Base-by-base conservation (phyloP, 768 basidiomycete species). In the Leccinum rimulosum region DNA sequence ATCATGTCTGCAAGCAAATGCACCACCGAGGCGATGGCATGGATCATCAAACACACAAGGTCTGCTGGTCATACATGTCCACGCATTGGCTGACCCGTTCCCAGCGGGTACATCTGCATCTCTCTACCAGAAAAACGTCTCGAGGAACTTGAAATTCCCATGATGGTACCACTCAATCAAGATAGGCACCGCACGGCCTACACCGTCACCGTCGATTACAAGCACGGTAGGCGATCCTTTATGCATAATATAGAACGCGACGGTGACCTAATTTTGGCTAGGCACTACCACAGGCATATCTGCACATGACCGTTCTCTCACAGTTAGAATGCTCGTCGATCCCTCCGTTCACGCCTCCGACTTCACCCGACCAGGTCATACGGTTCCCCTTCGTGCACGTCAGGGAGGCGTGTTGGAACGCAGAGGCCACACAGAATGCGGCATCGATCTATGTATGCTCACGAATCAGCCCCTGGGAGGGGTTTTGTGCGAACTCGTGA, bases 31-130 rank as follows among this genome's bases (percentile, higher is more conserved):
- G 92, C 95, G 70, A 98, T 99, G 97, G 96, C 97, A 1, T 99
- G 93, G 93, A 90, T 99, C 84, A 95, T 99, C 72, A 89, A 90
- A 69, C 88, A 95, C 72, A 93, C 94, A 0, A 97, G 94, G 96
- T 95, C 54, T 59, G 84, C 73, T 15, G 25, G 31, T 40, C 30
- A 6, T 14, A 8, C n/a, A 12, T 47, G 12, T 47, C 31, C 15
- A 19, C 47, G 17, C 35, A 25, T 55, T 10, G 36, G 51, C 59
- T 66, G 62, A 70, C 56, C 50, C 57, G 31, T 33, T 47, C 59
- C 36, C 68, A 98, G 97, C 69, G 96, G 97, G 1, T 98, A 91
- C 76, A 87, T 99, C 63, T 98, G 97, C 73, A 82, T 95, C 55
- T 84, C 93, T 12, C 79, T 98, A 0, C 90, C 94, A 0, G 79